Conservation (phyloP, 305 asterid species). For the Lippia alba region DNA sequence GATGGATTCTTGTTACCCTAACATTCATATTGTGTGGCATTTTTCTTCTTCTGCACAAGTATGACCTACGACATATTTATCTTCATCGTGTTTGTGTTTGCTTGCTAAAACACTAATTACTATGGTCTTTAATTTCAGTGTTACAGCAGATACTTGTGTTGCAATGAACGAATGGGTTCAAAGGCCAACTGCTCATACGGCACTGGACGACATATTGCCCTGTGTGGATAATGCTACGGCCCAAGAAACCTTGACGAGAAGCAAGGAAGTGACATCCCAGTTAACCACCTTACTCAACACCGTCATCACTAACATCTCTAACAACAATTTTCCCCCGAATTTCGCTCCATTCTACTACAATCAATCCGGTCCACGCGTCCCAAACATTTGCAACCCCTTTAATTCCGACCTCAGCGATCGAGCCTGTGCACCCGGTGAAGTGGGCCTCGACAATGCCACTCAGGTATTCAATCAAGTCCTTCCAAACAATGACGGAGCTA, state of each 20-base stretch:
- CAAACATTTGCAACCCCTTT: conserved; percentile 79
- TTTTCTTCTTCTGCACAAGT: conserved; percentile 92
- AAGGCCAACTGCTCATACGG: conserved; percentile 79
- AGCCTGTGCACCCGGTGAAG: conserved; percentile 70
- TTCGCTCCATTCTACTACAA: conserved; percentile 65
- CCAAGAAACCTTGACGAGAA: conserved; percentile 69
- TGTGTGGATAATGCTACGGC: conserved; percentile 92
- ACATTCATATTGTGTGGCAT: conserved; percentile 84
- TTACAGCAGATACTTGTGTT: conserved; percentile 80
- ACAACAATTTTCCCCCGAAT: conserved; percentile 65
- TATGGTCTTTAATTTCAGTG: conserved; percentile 48
- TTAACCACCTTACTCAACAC: conserved; percentile 59
- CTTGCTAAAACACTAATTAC: conserved; percentile 8
- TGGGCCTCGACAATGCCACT: conserved; percentile 69
- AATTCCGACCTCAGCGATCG: conserved; percentile 63
- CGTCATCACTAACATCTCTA: conserved; percentile 70
- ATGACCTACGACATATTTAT: conserved; percentile 31
- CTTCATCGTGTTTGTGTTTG: background rate
- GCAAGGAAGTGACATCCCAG: conserved; percentile 83
- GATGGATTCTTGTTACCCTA: conserved; percentile 89
- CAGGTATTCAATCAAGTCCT: conserved; percentile 48
- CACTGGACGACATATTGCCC: conserved; percentile 87
- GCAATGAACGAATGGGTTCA: conserved; percentile 87
- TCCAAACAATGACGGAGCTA: background rate
- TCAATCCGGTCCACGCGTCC: conserved; percentile 84